Percentiles rank a stretch among this genome's conserved stretches.
Evolutionary conservation across 768 basidiomycete genomes (phyloP).

Genomic region (Tephrocybe sp.): DNA sequence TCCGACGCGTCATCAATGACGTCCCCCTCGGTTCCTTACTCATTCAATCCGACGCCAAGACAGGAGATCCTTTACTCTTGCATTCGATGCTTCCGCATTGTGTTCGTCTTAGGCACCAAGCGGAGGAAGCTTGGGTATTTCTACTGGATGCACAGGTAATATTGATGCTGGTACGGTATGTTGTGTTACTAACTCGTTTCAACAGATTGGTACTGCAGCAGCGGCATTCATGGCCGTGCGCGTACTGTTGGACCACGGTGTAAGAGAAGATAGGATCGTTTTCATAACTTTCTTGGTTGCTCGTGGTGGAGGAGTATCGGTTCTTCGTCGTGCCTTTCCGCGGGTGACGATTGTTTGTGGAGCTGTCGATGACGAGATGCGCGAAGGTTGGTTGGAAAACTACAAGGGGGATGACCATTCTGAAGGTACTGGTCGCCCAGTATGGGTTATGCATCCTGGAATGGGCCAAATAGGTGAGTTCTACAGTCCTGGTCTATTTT

Average conservation of each 20-base stretch:
- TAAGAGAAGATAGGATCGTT: slow-evolving; percentile 79
- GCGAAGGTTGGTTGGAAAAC: slow-evolving; percentile 70
- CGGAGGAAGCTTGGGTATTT: slow-evolving; percentile 77
- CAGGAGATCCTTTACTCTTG: slow-evolving; percentile 87
- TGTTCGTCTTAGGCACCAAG: slow-evolving; percentile 64
- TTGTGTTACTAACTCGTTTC: background rate
- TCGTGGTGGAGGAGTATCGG: slow-evolving; percentile 73
- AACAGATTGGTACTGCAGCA: slow-evolving; percentile 89
- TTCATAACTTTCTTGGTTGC: slow-evolving; percentile 91
- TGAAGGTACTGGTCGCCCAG: slow-evolving; percentile 55
- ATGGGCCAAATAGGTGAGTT: slow-evolving; percentile 78
- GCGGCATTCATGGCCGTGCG: slow-evolving; percentile 95
- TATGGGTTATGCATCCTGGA: slow-evolving; percentile 85
- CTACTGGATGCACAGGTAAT: slow-evolving; percentile 85
- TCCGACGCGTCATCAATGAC: slow-evolving; percentile 85
- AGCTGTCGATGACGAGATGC: slow-evolving; percentile 76
- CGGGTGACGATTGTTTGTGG: slow-evolving; percentile 81
- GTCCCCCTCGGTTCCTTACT: slow-evolving; percentile 86
- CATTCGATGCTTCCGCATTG: slow-evolving; percentile 77
- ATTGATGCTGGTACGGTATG: background rate
- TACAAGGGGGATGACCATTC: slow-evolving; percentile 50
- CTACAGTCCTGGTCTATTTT: background rate
- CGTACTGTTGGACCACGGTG: slow-evolving; percentile 89
- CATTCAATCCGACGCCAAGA: slow-evolving; percentile 82
- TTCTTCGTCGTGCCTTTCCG: slow-evolving; percentile 84